Percentiles rank a stretch among this genome's conserved stretches.
Evolutionary conservation across 1,284 basidiomycete genomes (phyloP).

Genomic region (Coriolopsis trogii): DNA sequence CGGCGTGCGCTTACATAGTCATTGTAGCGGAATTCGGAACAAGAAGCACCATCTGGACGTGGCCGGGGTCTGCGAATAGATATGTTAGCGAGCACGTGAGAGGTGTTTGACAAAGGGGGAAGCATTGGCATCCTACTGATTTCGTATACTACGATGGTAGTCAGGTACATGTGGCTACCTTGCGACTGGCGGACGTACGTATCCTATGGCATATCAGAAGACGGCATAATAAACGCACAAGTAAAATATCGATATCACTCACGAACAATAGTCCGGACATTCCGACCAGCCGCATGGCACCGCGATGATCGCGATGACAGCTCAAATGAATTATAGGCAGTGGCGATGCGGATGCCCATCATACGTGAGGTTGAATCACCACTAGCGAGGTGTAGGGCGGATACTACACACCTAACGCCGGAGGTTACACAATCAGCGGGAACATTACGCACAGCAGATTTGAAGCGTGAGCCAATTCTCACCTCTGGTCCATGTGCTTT

Average conservation of each 20-base stretch:
- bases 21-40: constrained; percentile 9
- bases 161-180: constrained; percentile 8
- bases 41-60: constrained; percentile 3
- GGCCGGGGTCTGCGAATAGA: constrained; percentile 2
- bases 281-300: too few relatives aligned
- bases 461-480: background rate
- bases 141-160: constrained; percentile 15
- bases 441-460: too few relatives aligned
- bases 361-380: too few relatives aligned
- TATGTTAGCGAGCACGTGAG: constrained; percentile 16
- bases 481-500: constrained; percentile 9
- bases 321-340: too few relatives aligned
- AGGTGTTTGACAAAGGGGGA: constrained; percentile 17
- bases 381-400: too few relatives aligned
- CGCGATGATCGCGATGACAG: too few relatives aligned
- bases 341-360: too few relatives aligned
- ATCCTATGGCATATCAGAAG: constrained; percentile 6
- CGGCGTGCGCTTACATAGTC: constrained; percentile 6
- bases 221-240: too few relatives aligned
- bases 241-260: too few relatives aligned
- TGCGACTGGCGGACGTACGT: constrained; percentile 5
- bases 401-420: too few relatives aligned
- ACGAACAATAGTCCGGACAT: too few relatives aligned
- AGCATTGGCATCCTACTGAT: constrained; percentile 12
- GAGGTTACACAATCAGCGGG: too few relatives aligned